Conservation (phyloP, 495 filamentous ascomycete species). For the Aspergillus kassunensis region DNA sequence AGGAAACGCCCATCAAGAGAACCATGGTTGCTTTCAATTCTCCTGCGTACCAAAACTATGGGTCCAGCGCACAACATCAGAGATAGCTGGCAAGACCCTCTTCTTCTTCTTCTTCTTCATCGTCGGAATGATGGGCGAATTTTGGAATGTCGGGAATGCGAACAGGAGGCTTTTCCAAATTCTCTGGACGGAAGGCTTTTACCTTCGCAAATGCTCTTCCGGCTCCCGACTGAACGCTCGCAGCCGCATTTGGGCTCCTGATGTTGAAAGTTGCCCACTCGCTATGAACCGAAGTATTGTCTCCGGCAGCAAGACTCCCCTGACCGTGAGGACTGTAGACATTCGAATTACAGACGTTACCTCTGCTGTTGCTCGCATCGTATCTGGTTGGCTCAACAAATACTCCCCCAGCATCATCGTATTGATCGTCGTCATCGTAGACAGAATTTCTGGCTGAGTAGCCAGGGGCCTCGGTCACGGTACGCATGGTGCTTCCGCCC, state of each 20-base stretch:
- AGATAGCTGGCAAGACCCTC: background rate
- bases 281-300: slow-evolving; percentile 6
- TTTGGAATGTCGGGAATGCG: slow-evolving; percentile 10
- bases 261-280: slow-evolving; percentile 14
- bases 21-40: background rate
- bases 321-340: slow-evolving; percentile 15
- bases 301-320: slow-evolving; percentile 6
- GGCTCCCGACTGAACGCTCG: background rate
- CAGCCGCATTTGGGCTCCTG: background rate
- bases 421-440: slow-evolving; percentile 6
- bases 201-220: slow-evolving; percentile 19
- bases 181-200: slow-evolving; percentile 6
- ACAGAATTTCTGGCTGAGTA: background rate
- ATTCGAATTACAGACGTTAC: slow-evolving; percentile 10
- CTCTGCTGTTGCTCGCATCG: slow-evolving; percentile 2
- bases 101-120: slow-evolving; percentile 11
- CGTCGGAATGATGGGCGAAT: slow-evolving; percentile 8
- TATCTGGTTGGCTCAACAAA: slow-evolving; percentile 15
- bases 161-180: slow-evolving; percentile 2
- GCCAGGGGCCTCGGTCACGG: background rate
- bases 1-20: background rate
- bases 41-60: background rate
- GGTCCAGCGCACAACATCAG: background rate
- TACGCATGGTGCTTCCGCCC: slow-evolving; percentile 1
- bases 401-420: slow-evolving; percentile 13